Conservation (phyloP, 176 grass and related monocot species). For the Olyra latifolia region DNA sequence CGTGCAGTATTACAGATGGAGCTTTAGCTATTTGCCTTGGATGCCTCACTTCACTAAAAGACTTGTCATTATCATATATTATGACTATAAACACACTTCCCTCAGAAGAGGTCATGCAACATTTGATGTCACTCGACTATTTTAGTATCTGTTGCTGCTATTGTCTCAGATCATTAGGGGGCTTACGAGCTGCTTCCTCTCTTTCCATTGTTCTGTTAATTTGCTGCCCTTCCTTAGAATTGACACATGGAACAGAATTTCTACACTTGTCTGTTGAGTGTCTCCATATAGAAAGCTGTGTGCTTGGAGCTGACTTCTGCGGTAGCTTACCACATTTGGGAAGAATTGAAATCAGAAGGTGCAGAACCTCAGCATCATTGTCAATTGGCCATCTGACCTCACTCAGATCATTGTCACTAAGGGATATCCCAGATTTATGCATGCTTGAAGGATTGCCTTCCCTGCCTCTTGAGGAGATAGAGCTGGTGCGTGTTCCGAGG, state of each 20-base stretch:
- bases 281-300: rapidly evolving
- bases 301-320: neutral
- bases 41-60: neutral
- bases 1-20: neutral
- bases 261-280: rapidly evolving
- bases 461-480: rapidly evolving
- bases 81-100: neutral
- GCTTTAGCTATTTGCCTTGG: neutral
- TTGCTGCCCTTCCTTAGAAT: neutral
- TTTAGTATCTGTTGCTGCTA: neutral
- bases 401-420: rapidly evolving
- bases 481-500: neutral
- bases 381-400: neutral
- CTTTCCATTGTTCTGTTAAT: neutral
- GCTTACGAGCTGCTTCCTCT: neutral
- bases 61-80: neutral
- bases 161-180: conserved; percentile 14
- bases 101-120: neutral
- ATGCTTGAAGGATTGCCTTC: neutral
- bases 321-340: neutral
- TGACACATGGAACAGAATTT: neutral
- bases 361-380: neutral
- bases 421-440: neutral
- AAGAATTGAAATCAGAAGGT: rapidly evolving
- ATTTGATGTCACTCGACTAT: rapidly evolving